Evolutionary conservation across 345 rosid species (phyloP).

Genomic region (Geranium rotundifolium): DNA sequence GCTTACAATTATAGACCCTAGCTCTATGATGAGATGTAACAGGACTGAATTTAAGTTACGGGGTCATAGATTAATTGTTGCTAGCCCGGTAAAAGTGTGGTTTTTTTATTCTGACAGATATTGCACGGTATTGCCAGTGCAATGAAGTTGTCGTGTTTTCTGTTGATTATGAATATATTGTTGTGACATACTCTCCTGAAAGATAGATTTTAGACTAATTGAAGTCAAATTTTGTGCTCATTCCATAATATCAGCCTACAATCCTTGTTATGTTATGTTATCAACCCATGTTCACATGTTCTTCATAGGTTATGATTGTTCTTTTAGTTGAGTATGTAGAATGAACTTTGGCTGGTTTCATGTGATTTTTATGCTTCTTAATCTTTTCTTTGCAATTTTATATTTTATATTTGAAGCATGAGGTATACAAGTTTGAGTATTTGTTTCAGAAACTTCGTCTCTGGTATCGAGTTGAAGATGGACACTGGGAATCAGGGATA

Average conservation of each 20-base stretch:
- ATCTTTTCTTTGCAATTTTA: background rate
- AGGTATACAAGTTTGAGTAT: slow-evolving; percentile 8
- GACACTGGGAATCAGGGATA: slow-evolving; percentile 66
- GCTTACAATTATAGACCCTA: background rate
- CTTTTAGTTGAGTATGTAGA: background rate
- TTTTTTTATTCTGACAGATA: too few species aligned
- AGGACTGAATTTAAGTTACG: background rate
- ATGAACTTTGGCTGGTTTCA: background rate
- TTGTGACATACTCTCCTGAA: background rate
- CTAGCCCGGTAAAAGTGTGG: too few species aligned
- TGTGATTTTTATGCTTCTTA: background rate
- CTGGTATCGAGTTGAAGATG: slow-evolving; percentile 61
- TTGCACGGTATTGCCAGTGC: too few species aligned
- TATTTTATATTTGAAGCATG: slow-evolving; percentile 4
- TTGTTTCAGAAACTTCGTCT: slow-evolving; percentile 60
- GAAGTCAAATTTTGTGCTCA: background rate
- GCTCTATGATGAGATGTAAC: background rate
- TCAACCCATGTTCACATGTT: background rate
- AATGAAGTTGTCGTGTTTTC: too few species aligned
- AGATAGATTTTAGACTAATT: background rate
- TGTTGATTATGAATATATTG: background rate
- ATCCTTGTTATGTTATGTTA: background rate
- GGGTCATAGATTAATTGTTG: background rate
- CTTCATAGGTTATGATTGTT: background rate
- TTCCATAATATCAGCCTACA: too few species aligned